Base-by-base conservation (phyloP, 2,329 filamentous ascomycete genomes). In the Neofusicoccum parvum region DNA sequence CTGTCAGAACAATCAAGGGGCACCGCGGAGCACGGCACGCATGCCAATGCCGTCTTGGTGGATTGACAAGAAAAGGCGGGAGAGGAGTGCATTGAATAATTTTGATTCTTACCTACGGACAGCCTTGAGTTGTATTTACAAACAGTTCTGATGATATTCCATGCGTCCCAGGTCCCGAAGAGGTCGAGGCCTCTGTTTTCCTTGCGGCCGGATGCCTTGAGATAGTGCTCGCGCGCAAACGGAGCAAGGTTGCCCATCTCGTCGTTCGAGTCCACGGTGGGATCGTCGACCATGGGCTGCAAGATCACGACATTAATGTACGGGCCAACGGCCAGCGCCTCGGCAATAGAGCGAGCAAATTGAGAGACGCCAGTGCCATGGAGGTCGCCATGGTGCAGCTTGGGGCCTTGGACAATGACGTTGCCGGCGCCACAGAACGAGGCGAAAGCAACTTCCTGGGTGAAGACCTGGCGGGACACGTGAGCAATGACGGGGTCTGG, bases 351-450 rank as follows among this genome's bases (percentile, higher is more conserved):
- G 63, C 94, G 89, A 39, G 92, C 91, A 81, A 93, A 99, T 72
- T 93, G 92, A 0, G 89, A 80, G 73, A 83, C 86, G 15, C 84
- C 83, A 63, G 82, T 79, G 2, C 78, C 69, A 34, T 80, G 73
- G 56, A 77, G 69, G 48, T 82, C 83, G 65, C 85, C 83, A 65
- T 87, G 83, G 69, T 90, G 86, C 14, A 87, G 80, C 69, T 86
- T 86, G 3, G 95, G 95, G 0, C 93, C 93, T 1, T 90, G 88
- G 36, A 99, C 83, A 59, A 98, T 82, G 66, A 98, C 84, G 77
- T 91, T 96, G 65, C 89, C 88, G 54, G 95, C 86, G 41, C 96
- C 96, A 73, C 93, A 97, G 79, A 98, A 99, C 68, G 92, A 94
- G 69, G 96, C 95, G 79, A 97, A 99, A 56, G 92, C 91, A 54